Conservation (phyloP, 257 asterid genomes). For the Lithospermum erythrorhizon region DNA sequence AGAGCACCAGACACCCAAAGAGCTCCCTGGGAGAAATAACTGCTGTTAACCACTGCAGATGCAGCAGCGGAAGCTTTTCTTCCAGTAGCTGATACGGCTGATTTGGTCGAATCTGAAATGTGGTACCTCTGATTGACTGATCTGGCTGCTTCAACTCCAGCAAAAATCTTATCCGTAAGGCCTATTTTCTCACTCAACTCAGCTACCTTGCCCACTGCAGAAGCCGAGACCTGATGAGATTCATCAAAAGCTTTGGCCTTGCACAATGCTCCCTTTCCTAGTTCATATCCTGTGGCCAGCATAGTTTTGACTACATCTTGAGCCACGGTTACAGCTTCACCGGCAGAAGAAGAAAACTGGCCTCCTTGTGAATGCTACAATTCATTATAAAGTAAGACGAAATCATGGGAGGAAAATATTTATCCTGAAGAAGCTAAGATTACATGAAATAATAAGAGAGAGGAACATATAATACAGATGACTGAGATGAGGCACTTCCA, state of each 20-base stretch:
- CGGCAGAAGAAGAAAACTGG: constrained; percentile 54
- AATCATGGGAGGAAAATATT: not conserved
- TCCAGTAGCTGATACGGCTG: constrained; percentile 76
- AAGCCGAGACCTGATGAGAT: constrained; percentile 82
- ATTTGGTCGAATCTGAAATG: constrained; percentile 49
- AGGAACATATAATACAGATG: constrained; percentile 28
- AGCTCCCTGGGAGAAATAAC: constrained; percentile 79
- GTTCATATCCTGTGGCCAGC: constrained; percentile 62
- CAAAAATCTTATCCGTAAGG: constrained; percentile 60
- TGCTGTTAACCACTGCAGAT: constrained; percentile 52
- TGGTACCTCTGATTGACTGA: constrained; percentile 53
- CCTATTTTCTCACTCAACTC: constrained; percentile 73
- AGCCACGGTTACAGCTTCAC: constrained; percentile 72
- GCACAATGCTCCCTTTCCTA: constrained; percentile 77
- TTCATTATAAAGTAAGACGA: not conserved
- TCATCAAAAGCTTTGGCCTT: constrained; percentile 78
- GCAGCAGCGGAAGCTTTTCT: constrained; percentile 76
- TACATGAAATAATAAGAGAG: not conserved
- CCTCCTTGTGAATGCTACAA: constrained; percentile 28
- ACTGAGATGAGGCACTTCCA: constrained; percentile 34
- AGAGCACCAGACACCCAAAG: constrained; percentile 83
- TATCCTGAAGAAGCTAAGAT: not conserved
- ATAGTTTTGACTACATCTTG: constrained; percentile 83
- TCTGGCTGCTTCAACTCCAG: constrained; percentile 72
- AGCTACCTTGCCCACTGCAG: constrained; percentile 87